Evolutionary conservation across 805 yeast genomes (phyloP), one percentile per base, ranked within the genome.

Genomic region (Ogataea dorogensis): DNA sequence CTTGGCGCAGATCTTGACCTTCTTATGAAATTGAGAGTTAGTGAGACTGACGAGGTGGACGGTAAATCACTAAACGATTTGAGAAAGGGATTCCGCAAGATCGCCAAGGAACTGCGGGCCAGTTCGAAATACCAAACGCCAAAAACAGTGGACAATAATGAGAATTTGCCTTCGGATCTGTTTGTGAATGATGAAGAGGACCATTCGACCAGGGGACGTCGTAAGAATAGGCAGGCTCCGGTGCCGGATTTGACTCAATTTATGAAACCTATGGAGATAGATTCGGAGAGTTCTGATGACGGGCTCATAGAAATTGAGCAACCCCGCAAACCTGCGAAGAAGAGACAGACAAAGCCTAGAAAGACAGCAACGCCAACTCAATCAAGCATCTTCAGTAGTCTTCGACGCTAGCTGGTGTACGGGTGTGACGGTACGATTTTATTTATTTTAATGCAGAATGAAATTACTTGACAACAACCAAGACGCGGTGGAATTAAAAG

Each of bases 1-100:
- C 62, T 80, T 28, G 63, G 60, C 7, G 69, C 65, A 20, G 83
- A 79, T 46, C 65, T 77, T 12, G 64, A 70, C 11, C 52, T 75
- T 42, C 54, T 82, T 26, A 53, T 69, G 32, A 54, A 68, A 59
- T 65, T 59, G 63, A 36, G 36, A 18, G 31, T 31, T 5, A 43
- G 33, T 14, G 44, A 28, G 11, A 28, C 36, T 6, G 36, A 33
- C 16, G 36, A 34, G 4, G 25, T 23, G 5, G 40, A 43, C 11
- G 44, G 45, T 10, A 38, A 36, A n/a, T 27, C 38, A 7, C 46
- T 51, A 7, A 33, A 28, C n/a, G 50, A 53, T 8, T 39, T 59
- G 6, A 58, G 54, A 25, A 53, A 46, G 19, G 56, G 59, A 21
- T 59, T 59, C 36, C 49, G 47, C 11, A 48, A 46, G 13, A 29